Percentiles rank a stretch among this genome's conserved stretches.
phyloP scores from a whole-genome alignment of 768 basidiomycete genomes.

The Tylopilus plumbeoviolaceoides region DNA sequence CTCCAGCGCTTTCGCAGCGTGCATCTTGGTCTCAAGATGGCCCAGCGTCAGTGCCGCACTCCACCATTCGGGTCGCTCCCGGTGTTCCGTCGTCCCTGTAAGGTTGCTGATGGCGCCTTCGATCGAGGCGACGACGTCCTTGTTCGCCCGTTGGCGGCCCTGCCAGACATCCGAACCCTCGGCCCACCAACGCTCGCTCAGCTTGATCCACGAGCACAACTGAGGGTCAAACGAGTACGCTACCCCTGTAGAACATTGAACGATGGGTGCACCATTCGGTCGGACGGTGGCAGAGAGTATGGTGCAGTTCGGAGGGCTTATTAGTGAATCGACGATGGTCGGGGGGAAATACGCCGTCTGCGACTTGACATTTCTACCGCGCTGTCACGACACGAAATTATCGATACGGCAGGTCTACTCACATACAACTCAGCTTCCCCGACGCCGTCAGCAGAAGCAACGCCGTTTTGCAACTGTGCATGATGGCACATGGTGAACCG shows the following conservation, averaged over 20 bases:
- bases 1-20: conserved; percentile 69
- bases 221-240: conserved; percentile 75
- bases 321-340: conserved; percentile 55
- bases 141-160: conserved; percentile 53
- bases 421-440: conserved; percentile 79
- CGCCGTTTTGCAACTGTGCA: conserved; percentile 61
- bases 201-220: conserved; percentile 65
- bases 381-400: conserved; percentile 5
- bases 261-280: conserved; percentile 74
- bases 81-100: conserved; percentile 34
- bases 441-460: conserved; percentile 70
- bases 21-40: conserved; percentile 81
- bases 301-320: conserved; percentile 52
- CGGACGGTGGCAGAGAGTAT: conserved; percentile 66
- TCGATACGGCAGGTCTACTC: conserved; percentile 16
- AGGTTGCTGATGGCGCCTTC: conserved; percentile 54
- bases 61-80: conserved; percentile 74
- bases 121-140: conserved; percentile 52
- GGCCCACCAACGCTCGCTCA: conserved; percentile 83
- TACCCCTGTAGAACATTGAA: conserved; percentile 73
- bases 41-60: conserved; percentile 76
- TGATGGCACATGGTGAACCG: conserved; percentile 62
- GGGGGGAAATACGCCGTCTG: conserved; percentile 63
- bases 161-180: conserved; percentile 84
- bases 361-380: conserved; percentile 71